A percentile compares a stretch with the other conserved stretches of the same genome.
Conservation (phyloP, 257 asterid genomes). For the Euphrasia confusa region DNA sequence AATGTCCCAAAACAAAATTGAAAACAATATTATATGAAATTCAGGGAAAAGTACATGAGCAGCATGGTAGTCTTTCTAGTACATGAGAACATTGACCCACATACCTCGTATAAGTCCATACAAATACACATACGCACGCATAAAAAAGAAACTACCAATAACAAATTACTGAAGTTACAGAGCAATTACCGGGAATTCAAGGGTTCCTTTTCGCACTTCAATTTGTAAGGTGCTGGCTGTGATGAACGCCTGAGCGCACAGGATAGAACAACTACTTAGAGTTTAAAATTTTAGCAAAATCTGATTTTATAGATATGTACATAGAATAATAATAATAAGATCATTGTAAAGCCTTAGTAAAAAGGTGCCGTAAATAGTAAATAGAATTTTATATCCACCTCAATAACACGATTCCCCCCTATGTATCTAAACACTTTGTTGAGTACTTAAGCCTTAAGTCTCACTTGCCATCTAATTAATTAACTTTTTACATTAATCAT, state of each 20-base stretch:
- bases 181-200: conserved; percentile 35
- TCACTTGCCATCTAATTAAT: not conserved
- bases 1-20: conserved; percentile 10
- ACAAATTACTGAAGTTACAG: conserved; percentile 4
- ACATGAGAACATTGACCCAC: conserved; percentile 2
- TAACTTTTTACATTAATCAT: not conserved
- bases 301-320: not conserved
- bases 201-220: conserved; percentile 62
- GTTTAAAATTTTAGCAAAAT: not conserved
- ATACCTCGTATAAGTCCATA: not conserved
- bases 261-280: conserved; percentile 16
- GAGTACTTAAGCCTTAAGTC: not conserved
- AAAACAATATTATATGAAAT: conserved; percentile 1
- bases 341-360: conserved; percentile 2
- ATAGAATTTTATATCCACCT: not conserved
- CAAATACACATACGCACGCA: not conserved
- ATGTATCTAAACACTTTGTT: not conserved
- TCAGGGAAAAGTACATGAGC: conserved; percentile 12
- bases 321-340: not conserved
- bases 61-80: not conserved
- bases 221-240: conserved; percentile 45
- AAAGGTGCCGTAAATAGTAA: not conserved
- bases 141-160: not conserved
- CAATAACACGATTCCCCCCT: not conserved
- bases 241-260: conserved; percentile 46